A percentile compares a stretch with the other conserved stretches of the same genome.
These are phyloP conservation scores for Luvunga scandens DNA, from an alignment of 345 rosid species.

Conservation along the genomic window DNA sequence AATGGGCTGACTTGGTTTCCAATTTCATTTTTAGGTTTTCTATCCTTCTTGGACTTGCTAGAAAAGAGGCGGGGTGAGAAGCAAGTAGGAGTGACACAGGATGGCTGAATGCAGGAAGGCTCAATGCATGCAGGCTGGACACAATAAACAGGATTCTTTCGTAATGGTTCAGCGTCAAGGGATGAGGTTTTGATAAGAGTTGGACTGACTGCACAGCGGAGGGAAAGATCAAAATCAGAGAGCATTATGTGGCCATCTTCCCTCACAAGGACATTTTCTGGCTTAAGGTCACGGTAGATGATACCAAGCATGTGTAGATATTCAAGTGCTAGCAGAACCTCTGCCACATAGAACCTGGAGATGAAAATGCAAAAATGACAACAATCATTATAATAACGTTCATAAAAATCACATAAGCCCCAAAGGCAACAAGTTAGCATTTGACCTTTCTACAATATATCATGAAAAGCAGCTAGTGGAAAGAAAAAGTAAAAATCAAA, in stretches of 20 bases:
- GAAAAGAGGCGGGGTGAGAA: constrained; percentile 84
- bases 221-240: constrained; percentile 80
- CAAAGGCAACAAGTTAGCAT: background rate
- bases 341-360: constrained; percentile 73
- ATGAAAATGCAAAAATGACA: constrained; percentile 5
- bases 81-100: constrained; percentile 82
- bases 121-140: constrained; percentile 83
- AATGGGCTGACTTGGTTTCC: constrained; percentile 77
- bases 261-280: constrained; percentile 72
- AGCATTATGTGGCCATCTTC: constrained; percentile 85
- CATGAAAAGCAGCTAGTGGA: background rate
- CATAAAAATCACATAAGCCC: background rate
- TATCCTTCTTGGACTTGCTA: constrained; percentile 76
- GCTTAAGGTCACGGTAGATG: constrained; percentile 77
- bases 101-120: constrained; percentile 84
- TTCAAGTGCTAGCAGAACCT: constrained; percentile 65
- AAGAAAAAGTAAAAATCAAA: background rate
- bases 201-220: constrained; percentile 80
- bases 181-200: constrained; percentile 66
- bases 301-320: constrained; percentile 81
- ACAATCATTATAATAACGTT: background rate
- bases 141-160: constrained; percentile 67
- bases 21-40: constrained; percentile 63
- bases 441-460: background rate
- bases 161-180: constrained; percentile 59